Evolutionary conservation across 2,329 filamentous ascomycete genomes (phyloP).

Genomic region (Colletotrichum lupini): DNA sequence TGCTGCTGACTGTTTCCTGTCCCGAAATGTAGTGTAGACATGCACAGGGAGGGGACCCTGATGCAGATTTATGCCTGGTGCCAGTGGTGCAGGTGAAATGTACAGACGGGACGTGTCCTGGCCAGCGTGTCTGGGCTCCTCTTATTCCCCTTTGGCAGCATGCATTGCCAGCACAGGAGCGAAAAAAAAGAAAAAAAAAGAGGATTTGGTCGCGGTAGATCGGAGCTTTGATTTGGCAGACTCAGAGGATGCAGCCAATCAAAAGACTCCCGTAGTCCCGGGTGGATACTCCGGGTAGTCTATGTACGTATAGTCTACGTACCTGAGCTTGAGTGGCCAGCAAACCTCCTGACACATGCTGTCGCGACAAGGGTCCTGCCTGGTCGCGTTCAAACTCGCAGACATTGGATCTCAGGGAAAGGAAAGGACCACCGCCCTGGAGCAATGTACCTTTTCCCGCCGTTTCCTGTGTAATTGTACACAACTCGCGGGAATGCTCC

Average conservation of each 20-base stretch:
- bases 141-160: neutral
- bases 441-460: conserved; percentile 10
- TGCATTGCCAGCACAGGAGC: neutral
- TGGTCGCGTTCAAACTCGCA: conserved; percentile 35
- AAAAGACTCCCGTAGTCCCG: conserved; percentile 25
- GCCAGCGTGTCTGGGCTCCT: conserved; percentile 30
- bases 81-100: neutral
- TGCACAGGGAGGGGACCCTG: neutral
- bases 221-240: conserved; percentile 25
- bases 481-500: neutral
- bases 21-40: neutral
- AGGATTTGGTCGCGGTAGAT: neutral
- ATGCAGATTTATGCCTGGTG: conserved; percentile 18
- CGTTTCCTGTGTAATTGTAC: conserved; percentile 6
- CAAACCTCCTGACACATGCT: conserved; percentile 46
- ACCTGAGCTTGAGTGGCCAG: conserved; percentile 34
- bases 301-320: neutral
- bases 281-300: neutral
- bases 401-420: conserved; percentile 2
- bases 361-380: conserved; percentile 46
- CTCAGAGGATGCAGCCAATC: conserved; percentile 25
- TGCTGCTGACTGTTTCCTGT: too few relatives aligned
- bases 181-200: neutral
- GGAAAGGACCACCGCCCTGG: neutral
- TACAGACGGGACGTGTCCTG: neutral